Base-by-base conservation (phyloP, 345 rosid species). In the Populus ilicifolia region DNA sequence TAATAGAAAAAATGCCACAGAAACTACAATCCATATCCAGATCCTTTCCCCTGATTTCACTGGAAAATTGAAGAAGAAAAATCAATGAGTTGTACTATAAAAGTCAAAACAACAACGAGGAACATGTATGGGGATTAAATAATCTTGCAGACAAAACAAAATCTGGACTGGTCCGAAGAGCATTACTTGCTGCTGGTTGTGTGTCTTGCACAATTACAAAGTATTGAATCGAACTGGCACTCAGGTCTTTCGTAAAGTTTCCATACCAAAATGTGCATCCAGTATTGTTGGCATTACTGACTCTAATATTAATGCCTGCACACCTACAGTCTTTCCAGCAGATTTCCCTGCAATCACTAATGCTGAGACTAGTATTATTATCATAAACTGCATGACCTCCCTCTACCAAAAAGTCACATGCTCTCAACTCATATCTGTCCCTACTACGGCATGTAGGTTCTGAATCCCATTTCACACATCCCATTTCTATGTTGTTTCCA, bases 1-100 rank as follows among this genome's bases (percentile, higher is more conserved):
- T 1, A 65, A 25, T 27, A 75, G 35, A 62, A 21, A 14, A 61
- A 46, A 0, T 41, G 70, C 16, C n/a, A 61, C 5, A 21, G 56
- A 41, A 25, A 29, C 18, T 18, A 69, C 61, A 12, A 75, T 75
- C 78, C 82, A 80, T 35, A 75, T 63, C 78, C 78, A 46, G 2
- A 1, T 75, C 66, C 30, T 78, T 10, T 44, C 43, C 10, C 3
- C 75, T 62, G 72, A 17, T 21, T 7, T 8, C 50, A 12, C 5
- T 44, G 44, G 30, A 36, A 20, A 44, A 35, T 10, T 2, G 30
- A 68, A 38, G 35, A n/a, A 2, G 18, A 65, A 46, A 6, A 75
- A 48, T 33, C 16, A 25, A 38, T 8, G 33, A 69, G 27, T 2
- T 21, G 9, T 27, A 38, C 59, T 39, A 2, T 41, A 10, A 41